Conservation (phyloP, 1,284 basidiomycete species). For the Phaffia rhodozyma region DNA sequence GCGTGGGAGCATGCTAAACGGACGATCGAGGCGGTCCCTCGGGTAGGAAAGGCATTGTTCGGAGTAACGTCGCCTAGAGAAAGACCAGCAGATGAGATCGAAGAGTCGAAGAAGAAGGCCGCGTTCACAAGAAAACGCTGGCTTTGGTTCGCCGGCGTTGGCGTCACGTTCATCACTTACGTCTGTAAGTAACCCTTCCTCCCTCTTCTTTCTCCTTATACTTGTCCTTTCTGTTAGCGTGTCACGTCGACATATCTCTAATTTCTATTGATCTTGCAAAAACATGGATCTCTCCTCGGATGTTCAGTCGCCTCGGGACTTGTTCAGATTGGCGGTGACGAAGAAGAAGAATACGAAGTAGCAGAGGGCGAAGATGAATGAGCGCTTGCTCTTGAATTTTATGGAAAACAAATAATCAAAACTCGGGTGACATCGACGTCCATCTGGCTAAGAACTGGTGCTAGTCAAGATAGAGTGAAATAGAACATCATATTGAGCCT, state of each 20-base stretch:
- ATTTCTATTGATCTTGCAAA: neutral
- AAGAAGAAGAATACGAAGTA: conserved; percentile 21
- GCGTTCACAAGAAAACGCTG: conserved; percentile 27
- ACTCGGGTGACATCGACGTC: too few species aligned
- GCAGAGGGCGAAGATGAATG: conserved; percentile 18
- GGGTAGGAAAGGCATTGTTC: neutral
- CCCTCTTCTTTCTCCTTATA: too few species aligned
- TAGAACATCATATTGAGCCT: too few species aligned
- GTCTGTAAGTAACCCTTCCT: conserved; percentile 11
- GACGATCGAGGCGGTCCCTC: neutral
- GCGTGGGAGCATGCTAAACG: conserved; percentile 15
- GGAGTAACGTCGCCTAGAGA: neutral
- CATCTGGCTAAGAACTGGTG: too few species aligned
- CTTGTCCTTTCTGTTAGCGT: too few species aligned
- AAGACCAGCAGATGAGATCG: conserved; percentile 15
- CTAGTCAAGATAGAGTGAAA: too few species aligned
- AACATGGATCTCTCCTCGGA: neutral
- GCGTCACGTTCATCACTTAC: conserved; percentile 27
- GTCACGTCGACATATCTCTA: neutral
- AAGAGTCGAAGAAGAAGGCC: conserved; percentile 24
- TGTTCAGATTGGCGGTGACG: conserved; percentile 25
- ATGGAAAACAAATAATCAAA: too few species aligned
- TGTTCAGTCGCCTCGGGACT: conserved; percentile 25
- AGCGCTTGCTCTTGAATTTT: too few species aligned
- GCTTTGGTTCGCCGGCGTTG: conserved; percentile 30